Conservation (phyloP, 345 rosid genomes). For the Salix brachista region DNA sequence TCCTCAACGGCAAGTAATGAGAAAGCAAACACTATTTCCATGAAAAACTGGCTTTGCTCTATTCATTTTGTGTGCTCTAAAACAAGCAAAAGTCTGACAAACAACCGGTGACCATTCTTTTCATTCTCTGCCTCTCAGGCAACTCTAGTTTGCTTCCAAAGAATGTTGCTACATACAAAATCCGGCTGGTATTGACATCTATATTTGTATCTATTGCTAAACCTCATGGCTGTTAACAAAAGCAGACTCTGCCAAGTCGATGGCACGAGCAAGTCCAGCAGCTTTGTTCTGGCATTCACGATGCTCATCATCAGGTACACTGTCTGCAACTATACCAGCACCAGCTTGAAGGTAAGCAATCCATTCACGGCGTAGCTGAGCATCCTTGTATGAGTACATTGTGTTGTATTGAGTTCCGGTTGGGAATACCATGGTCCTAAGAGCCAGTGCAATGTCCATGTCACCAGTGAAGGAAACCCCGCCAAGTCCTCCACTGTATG, state of each 20-base stretch:
- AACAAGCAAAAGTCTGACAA: background rate
- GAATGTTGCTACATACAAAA: background rate
- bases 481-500: conserved; percentile 90
- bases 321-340: conserved; percentile 80
- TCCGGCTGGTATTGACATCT: background rate
- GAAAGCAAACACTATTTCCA: no score
- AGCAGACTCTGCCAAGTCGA: conserved; percentile 77
- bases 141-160: background rate
- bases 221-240: conserved; percentile 42
- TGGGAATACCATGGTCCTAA: conserved; percentile 78
- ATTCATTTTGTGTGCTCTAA: background rate
- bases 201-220: background rate
- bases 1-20: no score
- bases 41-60: background rate
- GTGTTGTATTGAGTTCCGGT: conserved; percentile 58
- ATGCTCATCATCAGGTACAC: conserved; percentile 69
- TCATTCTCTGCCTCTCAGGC: background rate
- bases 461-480: conserved; percentile 71
- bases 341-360: conserved; percentile 83
- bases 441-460: conserved; percentile 81
- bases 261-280: conserved; percentile 76
- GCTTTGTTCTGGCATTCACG: conserved; percentile 77
- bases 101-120: background rate
- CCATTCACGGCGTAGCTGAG: conserved; percentile 58
- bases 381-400: conserved; percentile 60